Percentiles rank a stretch among this genome's conserved stretches.
These are phyloP conservation scores for Astrocystis sublimbata DNA, from an alignment of 495 filamentous ascomycete genomes.

Conservation along the genomic window DNA sequence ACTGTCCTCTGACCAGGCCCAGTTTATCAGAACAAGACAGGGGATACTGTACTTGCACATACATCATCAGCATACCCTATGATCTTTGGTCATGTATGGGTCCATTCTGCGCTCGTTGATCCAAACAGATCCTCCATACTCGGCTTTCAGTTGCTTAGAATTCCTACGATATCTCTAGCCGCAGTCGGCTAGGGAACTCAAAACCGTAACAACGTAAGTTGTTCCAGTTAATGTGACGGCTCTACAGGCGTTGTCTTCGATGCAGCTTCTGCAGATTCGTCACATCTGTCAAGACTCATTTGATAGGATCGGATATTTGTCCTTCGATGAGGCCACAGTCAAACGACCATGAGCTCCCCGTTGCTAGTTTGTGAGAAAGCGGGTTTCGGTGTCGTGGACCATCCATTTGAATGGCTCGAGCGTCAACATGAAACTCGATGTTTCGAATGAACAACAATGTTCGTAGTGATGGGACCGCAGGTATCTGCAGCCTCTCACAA, in stretches of 20 bases:
- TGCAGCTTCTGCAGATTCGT: neutral
- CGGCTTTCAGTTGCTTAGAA: neutral
- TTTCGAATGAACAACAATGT: neutral
- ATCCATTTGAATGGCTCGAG: neutral
- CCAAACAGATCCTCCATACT: neutral
- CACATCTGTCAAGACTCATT: no score
- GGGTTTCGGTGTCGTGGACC: neutral
- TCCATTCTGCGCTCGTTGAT: neutral
- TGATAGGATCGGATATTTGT: neutral
- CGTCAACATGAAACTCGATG: neutral
- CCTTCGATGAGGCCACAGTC: neutral
- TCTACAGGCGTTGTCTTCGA: neutral
- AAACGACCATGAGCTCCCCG: neutral
- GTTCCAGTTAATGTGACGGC: neutral
- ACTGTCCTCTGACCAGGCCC: neutral
- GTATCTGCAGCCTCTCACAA: conserved; percentile 25
- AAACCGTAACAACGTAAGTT: neutral
- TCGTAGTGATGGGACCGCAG: neutral
- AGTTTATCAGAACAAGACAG: neutral
- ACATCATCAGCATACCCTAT: conserved; percentile 5
- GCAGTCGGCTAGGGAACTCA: neutral
- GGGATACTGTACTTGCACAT: neutral
- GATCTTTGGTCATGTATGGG: neutral
- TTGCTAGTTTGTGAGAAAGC: neutral
- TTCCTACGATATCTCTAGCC: neutral